phyloP scores from a whole-genome alignment of 306 rosid genomes.

The Adenanthera pavonina region DNA sequence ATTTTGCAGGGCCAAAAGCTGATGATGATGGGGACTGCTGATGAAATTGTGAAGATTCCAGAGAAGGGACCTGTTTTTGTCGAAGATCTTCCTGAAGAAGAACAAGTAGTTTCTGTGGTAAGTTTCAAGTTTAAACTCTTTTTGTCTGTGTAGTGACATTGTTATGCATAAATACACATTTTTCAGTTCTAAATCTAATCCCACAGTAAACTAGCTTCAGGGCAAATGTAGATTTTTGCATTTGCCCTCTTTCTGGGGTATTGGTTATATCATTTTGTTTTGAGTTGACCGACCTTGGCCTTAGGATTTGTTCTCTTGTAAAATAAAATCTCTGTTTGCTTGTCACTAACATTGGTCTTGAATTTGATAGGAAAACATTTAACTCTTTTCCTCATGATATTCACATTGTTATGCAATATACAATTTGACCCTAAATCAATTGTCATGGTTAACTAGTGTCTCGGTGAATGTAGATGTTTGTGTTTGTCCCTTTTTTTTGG shows the following conservation, averaged over 20 bases:
- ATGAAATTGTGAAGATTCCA: slow-evolving; percentile 88
- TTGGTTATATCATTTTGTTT: background rate
- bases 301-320: slow-evolving; percentile 11
- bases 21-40: slow-evolving; percentile 99
- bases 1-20: slow-evolving; percentile 87
- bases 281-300: background rate
- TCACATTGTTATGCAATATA: background rate
- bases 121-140: slow-evolving; percentile 48
- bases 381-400: background rate
- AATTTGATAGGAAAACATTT: slow-evolving; percentile 10
- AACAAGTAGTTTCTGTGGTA: slow-evolving; percentile 80
- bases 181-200: slow-evolving; percentile 2
- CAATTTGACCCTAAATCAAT: slow-evolving; percentile 11
- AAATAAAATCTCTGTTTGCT: background rate
- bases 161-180: slow-evolving; percentile 8
- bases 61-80: slow-evolving; percentile 91
- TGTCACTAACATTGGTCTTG: slow-evolving; percentile 20
- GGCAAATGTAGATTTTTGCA: slow-evolving; percentile 6
- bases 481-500: background rate
- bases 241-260: background rate
- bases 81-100: slow-evolving; percentile 99
- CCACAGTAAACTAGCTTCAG: slow-evolving; percentile 15
- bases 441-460: slow-evolving; percentile 13
- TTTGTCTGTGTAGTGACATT: slow-evolving; percentile 3
- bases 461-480: slow-evolving; percentile 1